Evolutionary conservation across 2,329 filamentous ascomycete genomes (phyloP).

Genomic region (Knufia fluminis): DNA sequence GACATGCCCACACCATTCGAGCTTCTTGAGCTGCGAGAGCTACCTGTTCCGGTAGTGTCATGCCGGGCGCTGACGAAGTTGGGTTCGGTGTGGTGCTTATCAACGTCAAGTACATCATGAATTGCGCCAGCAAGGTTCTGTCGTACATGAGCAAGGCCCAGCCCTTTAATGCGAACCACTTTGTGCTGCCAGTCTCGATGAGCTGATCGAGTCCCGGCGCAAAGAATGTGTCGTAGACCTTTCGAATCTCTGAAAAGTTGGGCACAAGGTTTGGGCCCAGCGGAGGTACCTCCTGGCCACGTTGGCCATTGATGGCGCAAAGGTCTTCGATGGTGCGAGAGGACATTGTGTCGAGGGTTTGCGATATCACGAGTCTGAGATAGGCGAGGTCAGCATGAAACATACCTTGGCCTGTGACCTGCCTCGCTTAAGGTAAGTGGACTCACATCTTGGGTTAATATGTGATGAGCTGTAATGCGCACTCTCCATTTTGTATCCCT

Average conservation of each 20-base stretch:
- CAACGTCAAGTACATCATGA: slow-evolving; percentile 53
- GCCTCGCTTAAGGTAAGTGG: background rate
- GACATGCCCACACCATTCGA: slow-evolving; percentile 50
- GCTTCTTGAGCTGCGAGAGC: slow-evolving; percentile 25
- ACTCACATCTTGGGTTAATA: slow-evolving; percentile 6
- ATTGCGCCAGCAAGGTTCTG: slow-evolving; percentile 53
- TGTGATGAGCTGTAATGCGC: slow-evolving; percentile 2
- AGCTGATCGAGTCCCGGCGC: slow-evolving; percentile 64
- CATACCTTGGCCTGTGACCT: background rate
- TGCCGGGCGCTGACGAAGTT: background rate
- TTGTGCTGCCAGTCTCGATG: slow-evolving; percentile 54
- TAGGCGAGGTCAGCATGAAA: slow-evolving; percentile 5
- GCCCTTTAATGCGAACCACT: slow-evolving; percentile 62
- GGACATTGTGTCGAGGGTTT: slow-evolving; percentile 27
- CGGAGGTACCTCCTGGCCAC: slow-evolving; percentile 38
- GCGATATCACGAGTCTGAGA: slow-evolving; percentile 5
- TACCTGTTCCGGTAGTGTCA: slow-evolving; percentile 11
- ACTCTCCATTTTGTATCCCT: slow-evolving; percentile 21
- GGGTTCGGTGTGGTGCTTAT: slow-evolving; percentile 20
- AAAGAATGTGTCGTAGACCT: slow-evolving; percentile 67
- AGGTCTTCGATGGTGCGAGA: slow-evolving; percentile 63
- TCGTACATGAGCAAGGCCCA: slow-evolving; percentile 47
- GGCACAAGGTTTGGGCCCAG: slow-evolving; percentile 45
- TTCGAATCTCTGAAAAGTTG: slow-evolving; percentile 57
- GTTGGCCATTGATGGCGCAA: slow-evolving; percentile 49